phyloP scores from a whole-genome alignment of 371 early-diverging fungal genomes.

The Vairimorpha ceranae region DNA sequence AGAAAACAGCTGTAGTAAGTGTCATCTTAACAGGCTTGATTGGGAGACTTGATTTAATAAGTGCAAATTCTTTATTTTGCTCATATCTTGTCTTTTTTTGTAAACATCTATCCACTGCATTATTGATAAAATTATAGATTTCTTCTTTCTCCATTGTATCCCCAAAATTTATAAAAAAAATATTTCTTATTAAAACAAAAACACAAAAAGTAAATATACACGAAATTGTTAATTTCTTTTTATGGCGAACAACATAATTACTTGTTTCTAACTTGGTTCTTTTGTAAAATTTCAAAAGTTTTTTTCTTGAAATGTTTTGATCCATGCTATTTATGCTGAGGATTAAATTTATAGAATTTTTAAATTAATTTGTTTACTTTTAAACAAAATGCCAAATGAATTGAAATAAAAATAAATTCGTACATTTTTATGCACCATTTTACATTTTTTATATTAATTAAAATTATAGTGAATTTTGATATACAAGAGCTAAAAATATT shows the following conservation, averaged over 20 bases:
- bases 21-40: slow-evolving; percentile 60
- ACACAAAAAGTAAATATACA: background rate
- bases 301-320: background rate
- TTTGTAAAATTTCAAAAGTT: background rate
- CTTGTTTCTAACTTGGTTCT: background rate
- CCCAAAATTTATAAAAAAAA: slow-evolving; percentile 22
- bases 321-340: background rate
- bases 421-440: no score
- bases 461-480: no score
- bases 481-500: no score
- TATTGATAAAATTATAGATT: slow-evolving; percentile 49
- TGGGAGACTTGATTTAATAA: slow-evolving; percentile 36
- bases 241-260: background rate
- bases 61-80: slow-evolving; percentile 55
- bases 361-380: no score
- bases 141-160: slow-evolving; percentile 22
- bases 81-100: slow-evolving; percentile 38
- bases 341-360: no score
- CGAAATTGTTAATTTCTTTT: background rate
- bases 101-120: slow-evolving; percentile 47
- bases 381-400: no score
- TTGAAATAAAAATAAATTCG: no score
- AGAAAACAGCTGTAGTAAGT: slow-evolving; percentile 54
- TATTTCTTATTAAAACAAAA: background rate
- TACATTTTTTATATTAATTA: no score